phyloP scores from a whole-genome alignment of 2,329 filamentous ascomycete genomes.

The Boeremia exigua region DNA sequence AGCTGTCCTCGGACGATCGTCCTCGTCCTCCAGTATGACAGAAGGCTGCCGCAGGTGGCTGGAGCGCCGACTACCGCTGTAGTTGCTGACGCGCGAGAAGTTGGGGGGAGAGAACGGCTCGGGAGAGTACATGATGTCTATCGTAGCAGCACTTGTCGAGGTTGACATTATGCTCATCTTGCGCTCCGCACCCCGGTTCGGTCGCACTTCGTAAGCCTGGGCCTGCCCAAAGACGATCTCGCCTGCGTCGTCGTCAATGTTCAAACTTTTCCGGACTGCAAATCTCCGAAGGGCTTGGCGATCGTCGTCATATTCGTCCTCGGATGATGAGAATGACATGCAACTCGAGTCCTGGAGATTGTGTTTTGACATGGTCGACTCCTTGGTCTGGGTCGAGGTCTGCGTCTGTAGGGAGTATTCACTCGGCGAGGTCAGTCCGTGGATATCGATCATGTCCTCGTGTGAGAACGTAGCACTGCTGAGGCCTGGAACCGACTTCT shows the following conservation, averaged over 20 bases:
- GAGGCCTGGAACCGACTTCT: constrained; percentile 19
- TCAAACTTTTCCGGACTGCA: constrained; percentile 43
- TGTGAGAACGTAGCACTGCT: constrained; percentile 31
- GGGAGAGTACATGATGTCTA: constrained; percentile 49
- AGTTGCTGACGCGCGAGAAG: constrained; percentile 24
- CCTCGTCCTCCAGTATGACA: constrained; percentile 45
- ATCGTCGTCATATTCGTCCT: constrained; percentile 42
- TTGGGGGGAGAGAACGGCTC: constrained; percentile 34
- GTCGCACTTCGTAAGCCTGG: constrained; percentile 44
- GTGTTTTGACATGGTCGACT: constrained; percentile 37
- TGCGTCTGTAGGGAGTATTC: constrained; percentile 37
- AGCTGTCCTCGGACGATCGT: constrained; percentile 39
- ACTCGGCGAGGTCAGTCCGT: constrained; percentile 39
- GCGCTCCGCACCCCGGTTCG: constrained; percentile 36
- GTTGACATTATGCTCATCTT: constrained; percentile 43
- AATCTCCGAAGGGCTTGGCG: constrained; percentile 17
- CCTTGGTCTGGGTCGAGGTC: constrained; percentile 41
- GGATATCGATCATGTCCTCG: constrained; percentile 29
- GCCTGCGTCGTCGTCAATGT: constrained; percentile 40
- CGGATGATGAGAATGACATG: constrained; percentile 49
- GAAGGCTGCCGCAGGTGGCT: constrained; percentile 48
- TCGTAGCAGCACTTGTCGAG: constrained; percentile 46
- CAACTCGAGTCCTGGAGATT: constrained; percentile 49
- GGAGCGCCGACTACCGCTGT: constrained; percentile 31
- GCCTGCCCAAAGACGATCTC: constrained; percentile 48